Conservation (phyloP, 345 rosid genomes). For the Arabis hirsuta region DNA sequence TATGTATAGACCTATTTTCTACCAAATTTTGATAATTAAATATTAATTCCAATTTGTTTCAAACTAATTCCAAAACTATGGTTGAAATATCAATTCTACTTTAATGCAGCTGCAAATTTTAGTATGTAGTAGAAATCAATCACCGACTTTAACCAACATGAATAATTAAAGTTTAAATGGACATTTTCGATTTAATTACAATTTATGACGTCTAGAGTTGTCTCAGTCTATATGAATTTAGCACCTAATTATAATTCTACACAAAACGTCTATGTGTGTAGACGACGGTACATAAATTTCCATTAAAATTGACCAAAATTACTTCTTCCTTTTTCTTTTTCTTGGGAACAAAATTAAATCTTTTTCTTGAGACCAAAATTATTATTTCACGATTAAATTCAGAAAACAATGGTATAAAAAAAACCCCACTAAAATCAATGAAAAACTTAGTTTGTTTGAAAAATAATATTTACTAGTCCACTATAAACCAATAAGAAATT, state of each 20-base stretch:
- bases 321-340: not conserved
- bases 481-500: not conserved
- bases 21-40: conserved; percentile 1
- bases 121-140: conserved; percentile 25
- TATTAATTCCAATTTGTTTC: not conserved
- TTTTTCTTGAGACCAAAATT: not conserved
- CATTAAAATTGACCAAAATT: not conserved
- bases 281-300: not conserved
- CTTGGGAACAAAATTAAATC: no score
- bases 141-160: conserved; percentile 23
- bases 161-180: not conserved
- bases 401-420: not conserved
- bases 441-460: conserved; percentile 5
- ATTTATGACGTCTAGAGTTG: not conserved
- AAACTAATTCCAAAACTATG: conserved; percentile 15
- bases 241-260: not conserved
- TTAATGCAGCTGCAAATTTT: conserved; percentile 19
- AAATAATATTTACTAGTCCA: not conserved
- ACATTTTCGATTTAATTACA: not conserved
- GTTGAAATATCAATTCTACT: conserved; percentile 31
- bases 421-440: not conserved
- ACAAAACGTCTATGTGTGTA: not conserved
- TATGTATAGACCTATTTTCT: not conserved
- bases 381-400: not conserved
- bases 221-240: conserved; percentile 8